Conservation (phyloP, 2,329 filamentous ascomycete species). For the Leptosphaerulina australis region DNA sequence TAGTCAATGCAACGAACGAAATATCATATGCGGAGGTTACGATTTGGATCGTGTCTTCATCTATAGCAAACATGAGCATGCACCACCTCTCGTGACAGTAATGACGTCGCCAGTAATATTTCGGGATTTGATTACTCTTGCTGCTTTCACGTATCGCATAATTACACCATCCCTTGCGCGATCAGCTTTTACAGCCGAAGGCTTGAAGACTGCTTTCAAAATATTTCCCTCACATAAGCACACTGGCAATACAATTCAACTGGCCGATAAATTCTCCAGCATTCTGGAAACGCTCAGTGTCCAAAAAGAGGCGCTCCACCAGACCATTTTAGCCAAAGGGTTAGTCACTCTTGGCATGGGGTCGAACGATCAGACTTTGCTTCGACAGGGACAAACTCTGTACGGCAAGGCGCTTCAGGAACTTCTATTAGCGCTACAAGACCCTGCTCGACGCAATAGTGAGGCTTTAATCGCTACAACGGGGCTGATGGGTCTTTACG, state of each 20-base stretch:
- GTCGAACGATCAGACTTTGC: constrained; percentile 22
- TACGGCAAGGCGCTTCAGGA: constrained; percentile 37
- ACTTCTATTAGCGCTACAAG: constrained; percentile 28
- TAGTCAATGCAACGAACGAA: constrained; percentile 64
- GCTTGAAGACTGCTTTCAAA: constrained; percentile 28
- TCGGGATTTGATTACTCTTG: constrained; percentile 3
- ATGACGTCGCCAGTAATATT: too few species aligned
- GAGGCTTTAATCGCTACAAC: constrained; percentile 38
- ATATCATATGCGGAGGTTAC: constrained; percentile 67
- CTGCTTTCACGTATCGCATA: constrained; percentile 12
- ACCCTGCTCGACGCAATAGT: constrained; percentile 20
- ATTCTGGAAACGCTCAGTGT: constrained; percentile 27
- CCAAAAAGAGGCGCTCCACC: constrained; percentile 32
- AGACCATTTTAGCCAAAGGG: constrained; percentile 33
- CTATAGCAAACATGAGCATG: constrained; percentile 20
- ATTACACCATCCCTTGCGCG: constrained; percentile 19
- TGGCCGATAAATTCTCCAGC: constrained; percentile 19
- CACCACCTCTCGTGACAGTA: too few species aligned
- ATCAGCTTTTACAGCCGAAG: constrained; percentile 34
- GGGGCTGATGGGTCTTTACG: constrained; percentile 12
- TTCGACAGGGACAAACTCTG: constrained; percentile 27
- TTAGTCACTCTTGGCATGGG: constrained; percentile 30
- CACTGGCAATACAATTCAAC: not conserved
- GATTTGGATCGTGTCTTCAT: constrained; percentile 69
- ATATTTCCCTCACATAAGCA: constrained; percentile 28